A percentile compares a stretch with the other conserved stretches of the same genome.
Evolutionary conservation across 2,329 filamentous ascomycete species (phyloP).

Genomic region (Alternaria sp.): DNA sequence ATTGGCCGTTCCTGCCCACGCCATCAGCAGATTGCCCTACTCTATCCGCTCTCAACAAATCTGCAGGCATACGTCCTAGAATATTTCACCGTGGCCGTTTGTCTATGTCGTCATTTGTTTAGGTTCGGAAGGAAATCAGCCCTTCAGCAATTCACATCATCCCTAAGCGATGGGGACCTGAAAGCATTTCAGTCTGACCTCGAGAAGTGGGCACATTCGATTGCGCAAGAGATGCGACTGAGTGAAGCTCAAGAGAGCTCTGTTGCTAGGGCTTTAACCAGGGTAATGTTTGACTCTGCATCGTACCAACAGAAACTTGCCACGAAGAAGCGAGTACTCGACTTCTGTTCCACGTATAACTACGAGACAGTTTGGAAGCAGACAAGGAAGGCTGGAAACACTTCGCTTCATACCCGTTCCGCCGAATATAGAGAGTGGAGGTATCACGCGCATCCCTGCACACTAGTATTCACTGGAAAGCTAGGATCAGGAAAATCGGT

Average conservation of each 20-base stretch:
- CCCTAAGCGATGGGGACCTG: no score
- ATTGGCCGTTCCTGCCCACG: slow-evolving; percentile 50
- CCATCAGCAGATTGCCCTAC: slow-evolving; percentile 48
- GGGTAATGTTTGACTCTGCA: slow-evolving; percentile 11
- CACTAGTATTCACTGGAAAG: slow-evolving; percentile 49
- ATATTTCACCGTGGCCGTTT: slow-evolving; percentile 50
- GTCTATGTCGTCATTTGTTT: no score
- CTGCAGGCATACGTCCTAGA: slow-evolving; percentile 48
- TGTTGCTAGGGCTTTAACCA: no score
- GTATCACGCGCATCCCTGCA: slow-evolving; percentile 12
- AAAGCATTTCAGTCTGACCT: no score
- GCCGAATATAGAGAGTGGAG: slow-evolving; percentile 40
- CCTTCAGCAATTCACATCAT: no score
- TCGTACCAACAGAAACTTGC: slow-evolving; percentile 23
- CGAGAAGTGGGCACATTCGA: no score
- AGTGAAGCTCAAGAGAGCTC: slow-evolving; percentile 24
- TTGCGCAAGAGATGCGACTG: slow-evolving; percentile 34
- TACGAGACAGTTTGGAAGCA: slow-evolving; percentile 52
- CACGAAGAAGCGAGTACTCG: slow-evolving; percentile 39
- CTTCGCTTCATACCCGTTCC: slow-evolving; percentile 28
- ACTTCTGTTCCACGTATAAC: slow-evolving; percentile 52
- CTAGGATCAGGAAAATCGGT: slow-evolving; percentile 57
- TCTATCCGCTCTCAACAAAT: slow-evolving; percentile 49
- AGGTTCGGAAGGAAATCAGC: no score
- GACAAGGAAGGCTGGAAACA: slow-evolving; percentile 49